phyloP scores from a whole-genome alignment of 2,329 filamentous ascomycete species.

The Diaporthe vexans region DNA sequence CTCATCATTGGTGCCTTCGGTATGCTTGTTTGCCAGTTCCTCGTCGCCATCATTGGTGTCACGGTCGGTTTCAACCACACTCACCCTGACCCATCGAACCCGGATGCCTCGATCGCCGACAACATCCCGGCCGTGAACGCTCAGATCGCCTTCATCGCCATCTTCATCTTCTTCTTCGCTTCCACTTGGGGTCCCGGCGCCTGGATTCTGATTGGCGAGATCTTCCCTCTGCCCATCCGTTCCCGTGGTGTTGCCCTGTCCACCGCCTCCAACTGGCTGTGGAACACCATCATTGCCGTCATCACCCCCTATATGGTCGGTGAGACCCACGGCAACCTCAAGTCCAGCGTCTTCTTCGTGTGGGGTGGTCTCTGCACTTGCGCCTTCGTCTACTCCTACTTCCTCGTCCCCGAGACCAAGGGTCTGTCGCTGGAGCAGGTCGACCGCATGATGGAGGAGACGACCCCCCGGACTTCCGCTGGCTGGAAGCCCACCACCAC shows the following conservation, averaged over 20 bases:
- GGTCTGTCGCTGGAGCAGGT: constrained; percentile 84
- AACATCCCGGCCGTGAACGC: constrained; percentile 73
- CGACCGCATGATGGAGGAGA: constrained; percentile 91
- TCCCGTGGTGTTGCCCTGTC: constrained; percentile 89
- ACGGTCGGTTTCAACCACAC: constrained; percentile 68
- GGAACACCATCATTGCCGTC: constrained; percentile 82
- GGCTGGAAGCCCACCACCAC: constrained; percentile 82
- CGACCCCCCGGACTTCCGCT: constrained; percentile 80
- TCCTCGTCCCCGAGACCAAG: constrained; percentile 82
- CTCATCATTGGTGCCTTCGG: constrained; percentile 84
- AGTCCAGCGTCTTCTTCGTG: constrained; percentile 80
- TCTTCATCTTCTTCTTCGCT: constrained; percentile 95
- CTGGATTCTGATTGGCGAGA: constrained; percentile 89
- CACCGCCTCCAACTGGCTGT: constrained; percentile 92
- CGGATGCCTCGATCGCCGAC: constrained; percentile 57
- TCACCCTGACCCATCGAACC: constrained; percentile 60
- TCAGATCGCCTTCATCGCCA: constrained; percentile 89
- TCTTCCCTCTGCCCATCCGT: constrained; percentile 90
- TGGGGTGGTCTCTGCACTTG: constrained; percentile 77
- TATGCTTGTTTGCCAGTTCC: constrained; percentile 90
- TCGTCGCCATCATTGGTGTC: constrained; percentile 83
- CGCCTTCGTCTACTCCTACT: constrained; percentile 76
- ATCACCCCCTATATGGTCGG: constrained; percentile 82
- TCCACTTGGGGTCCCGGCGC: constrained; percentile 88
- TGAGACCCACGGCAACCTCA: constrained; percentile 73